Evolutionary conservation across 2,329 filamentous ascomycete species (phyloP), one percentile per base, ranked within the genome.

Genomic region (Pseudomassariella vexata): DNA sequence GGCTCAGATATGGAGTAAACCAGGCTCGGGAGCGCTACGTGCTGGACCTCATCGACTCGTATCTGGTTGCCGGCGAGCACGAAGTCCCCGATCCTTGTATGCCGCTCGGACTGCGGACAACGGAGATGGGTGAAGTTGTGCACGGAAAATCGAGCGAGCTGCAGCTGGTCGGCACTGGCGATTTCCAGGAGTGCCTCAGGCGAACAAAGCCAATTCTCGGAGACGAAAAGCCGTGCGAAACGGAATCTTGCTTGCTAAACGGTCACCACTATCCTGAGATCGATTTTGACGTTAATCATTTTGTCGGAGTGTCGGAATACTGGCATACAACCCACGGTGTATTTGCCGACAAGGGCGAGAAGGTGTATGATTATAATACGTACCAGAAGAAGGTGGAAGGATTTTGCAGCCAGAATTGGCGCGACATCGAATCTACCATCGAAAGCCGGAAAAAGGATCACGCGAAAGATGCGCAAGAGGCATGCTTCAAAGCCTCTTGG

Each of bases 401-500:
- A 6, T 96, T 94, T 50, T 98, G 92, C 57, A 81, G 75, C 26
- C 79, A 82, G 46, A 76, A 87, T 34, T 98, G 94, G 94, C 64
- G 71, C 2, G 65, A 74, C 8, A 94, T 98, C 30, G 70, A 82
- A 42, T 62, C 70, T 9, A 79, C 76, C 15, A 62, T 95, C 5
- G 63, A 70, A 8, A 52, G 57, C n/a, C 57, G 82, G 27, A 82
- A 83, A 52, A 90, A 85, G 39, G 78, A 85, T 41, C 88, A 89
- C 43, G 73, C 87, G 2, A 76, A 82, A 47, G 84, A 81, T 30
- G 89, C 89, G 5, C 76, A 82, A 42, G 81, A 94, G 52, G 85
- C 94, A 2, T 98, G 92, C 56, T 98, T 98, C 70, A 98, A 98
- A 57, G 89, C 92, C 0, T 92, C 87, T 5, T 98, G 94, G 92